A percentile compares a stretch with the other conserved stretches of the same genome.
Conservation (phyloP, 345 rosid species). For the Garcia nutans region DNA sequence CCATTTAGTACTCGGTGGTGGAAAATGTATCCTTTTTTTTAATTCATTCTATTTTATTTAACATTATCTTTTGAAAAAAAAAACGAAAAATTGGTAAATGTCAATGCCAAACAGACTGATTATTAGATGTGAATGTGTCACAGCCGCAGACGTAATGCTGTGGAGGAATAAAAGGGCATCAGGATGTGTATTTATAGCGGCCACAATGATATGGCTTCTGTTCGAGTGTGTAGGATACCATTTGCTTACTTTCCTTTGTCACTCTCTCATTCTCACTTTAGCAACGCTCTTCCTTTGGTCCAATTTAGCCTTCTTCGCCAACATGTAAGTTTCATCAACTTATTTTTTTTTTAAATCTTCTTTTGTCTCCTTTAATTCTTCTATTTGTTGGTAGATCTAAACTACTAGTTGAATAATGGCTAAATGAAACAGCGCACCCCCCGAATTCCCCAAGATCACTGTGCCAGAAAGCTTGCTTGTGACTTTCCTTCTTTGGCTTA, state of each 20-base stretch:
- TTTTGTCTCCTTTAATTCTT: too few species aligned
- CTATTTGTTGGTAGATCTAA: too few species aligned
- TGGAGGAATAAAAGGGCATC: constrained; percentile 31
- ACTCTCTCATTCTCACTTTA: constrained; percentile 20
- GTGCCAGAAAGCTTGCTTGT: constrained; percentile 17
- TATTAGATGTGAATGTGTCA: not conserved
- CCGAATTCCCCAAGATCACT: constrained; percentile 16
- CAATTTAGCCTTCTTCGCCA: constrained; percentile 23
- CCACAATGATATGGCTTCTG: constrained; percentile 25
- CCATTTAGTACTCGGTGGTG: constrained; percentile 45
- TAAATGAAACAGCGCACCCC: constrained; percentile 23
- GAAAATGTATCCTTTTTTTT: constrained; percentile 26
- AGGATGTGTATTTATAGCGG: constrained; percentile 15
- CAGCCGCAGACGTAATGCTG: constrained; percentile 29
- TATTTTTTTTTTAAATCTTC: too few species aligned
- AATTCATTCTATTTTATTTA: not conserved
- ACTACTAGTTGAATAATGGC: too few species aligned
- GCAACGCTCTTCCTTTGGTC: constrained; percentile 26
- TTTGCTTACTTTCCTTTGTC: constrained; percentile 29
- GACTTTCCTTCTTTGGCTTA: constrained; percentile 6
- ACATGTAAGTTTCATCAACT: too few species aligned
- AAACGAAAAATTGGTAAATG: too few species aligned
- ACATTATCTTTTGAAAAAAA: too few species aligned
- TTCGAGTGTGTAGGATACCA: constrained; percentile 28
- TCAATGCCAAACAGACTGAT: not conserved